A percentile compares a stretch with the other conserved stretches of the same genome.
phyloP scores from a whole-genome alignment of 169 alveolate species.

The Plasmodium sp. region DNA sequence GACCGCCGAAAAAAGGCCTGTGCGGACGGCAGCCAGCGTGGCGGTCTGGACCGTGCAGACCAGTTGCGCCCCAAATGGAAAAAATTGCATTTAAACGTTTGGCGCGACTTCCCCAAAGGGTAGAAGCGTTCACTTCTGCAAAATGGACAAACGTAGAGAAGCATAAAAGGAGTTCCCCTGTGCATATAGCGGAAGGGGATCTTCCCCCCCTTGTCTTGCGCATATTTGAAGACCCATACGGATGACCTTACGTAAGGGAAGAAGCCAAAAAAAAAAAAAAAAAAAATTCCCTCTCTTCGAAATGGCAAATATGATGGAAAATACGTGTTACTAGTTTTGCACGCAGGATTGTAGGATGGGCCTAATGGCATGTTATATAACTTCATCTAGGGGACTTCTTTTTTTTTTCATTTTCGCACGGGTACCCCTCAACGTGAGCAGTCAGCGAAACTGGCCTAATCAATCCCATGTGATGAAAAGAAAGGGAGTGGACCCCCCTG shows the following conservation, averaged over 20 bases:
- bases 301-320: background rate
- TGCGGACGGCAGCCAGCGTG: background rate
- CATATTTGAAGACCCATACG: background rate
- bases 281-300: background rate
- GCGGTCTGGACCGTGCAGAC: background rate
- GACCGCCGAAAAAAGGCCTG: background rate
- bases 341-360: background rate
- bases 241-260: background rate
- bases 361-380: background rate
- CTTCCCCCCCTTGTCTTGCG: background rate
- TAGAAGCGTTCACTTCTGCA: background rate
- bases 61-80: background rate
- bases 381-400: background rate
- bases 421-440: background rate
- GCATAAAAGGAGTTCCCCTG: background rate
- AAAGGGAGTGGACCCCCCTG: background rate
- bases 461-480: background rate
- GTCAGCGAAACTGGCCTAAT: background rate
- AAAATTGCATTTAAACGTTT: background rate
- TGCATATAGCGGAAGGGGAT: background rate
- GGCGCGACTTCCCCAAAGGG: background rate
- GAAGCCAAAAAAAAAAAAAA: background rate
- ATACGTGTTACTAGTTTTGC: background rate
- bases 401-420: background rate
- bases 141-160: background rate